Percentiles rank a stretch among this genome's conserved stretches.
These are phyloP conservation scores for Ceratocystis colombiana DNA, from an alignment of 2,329 filamentous ascomycete genomes.

Conservation along the genomic window DNA sequence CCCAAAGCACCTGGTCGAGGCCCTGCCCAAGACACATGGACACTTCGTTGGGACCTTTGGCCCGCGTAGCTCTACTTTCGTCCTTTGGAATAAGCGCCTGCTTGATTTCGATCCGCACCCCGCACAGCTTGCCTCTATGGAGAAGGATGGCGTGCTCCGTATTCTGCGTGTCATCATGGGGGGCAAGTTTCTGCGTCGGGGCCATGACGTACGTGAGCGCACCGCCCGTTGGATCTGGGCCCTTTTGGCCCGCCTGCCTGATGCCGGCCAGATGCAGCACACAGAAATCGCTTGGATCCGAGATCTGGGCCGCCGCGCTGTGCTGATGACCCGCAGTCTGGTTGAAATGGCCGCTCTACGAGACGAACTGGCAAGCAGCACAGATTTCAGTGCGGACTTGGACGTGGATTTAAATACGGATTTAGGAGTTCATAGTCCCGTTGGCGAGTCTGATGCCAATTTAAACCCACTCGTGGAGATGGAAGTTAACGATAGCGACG, in stretches of 20 bases:
- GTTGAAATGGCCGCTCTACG: conserved; percentile 43
- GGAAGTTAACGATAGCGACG: conserved; percentile 31
- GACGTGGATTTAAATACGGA: conserved; percentile 32
- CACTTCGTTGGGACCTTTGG: conserved; percentile 47
- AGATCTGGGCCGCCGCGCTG: conserved; percentile 68
- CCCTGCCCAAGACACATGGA: conserved; percentile 45
- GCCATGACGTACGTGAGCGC: conserved; percentile 50
- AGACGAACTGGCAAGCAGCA: conserved; percentile 34
- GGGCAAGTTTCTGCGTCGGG: conserved; percentile 52
- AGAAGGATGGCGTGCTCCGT: conserved; percentile 54
- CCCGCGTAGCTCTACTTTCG: conserved; percentile 40
- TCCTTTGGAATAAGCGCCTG: conserved; percentile 45
- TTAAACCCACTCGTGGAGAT: conserved; percentile 25
- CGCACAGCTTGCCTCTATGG: conserved; percentile 52
- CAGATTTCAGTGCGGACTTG: conserved; percentile 29
- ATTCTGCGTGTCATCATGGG: conserved; percentile 57
- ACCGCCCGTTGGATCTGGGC: conserved; percentile 81
- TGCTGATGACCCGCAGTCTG: conserved; percentile 47
- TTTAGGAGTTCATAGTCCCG: conserved; percentile 38
- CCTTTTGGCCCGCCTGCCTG: conserved; percentile 63
- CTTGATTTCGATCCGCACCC: conserved; percentile 47
- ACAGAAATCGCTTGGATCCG: conserved; percentile 66
- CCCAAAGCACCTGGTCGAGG: conserved; percentile 42
- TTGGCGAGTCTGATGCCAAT: conserved; percentile 39
- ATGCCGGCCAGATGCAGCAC: conserved; percentile 63